Evolutionary conservation across 805 yeast genomes (phyloP).

Genomic region (Teunomyces cretensis): DNA sequence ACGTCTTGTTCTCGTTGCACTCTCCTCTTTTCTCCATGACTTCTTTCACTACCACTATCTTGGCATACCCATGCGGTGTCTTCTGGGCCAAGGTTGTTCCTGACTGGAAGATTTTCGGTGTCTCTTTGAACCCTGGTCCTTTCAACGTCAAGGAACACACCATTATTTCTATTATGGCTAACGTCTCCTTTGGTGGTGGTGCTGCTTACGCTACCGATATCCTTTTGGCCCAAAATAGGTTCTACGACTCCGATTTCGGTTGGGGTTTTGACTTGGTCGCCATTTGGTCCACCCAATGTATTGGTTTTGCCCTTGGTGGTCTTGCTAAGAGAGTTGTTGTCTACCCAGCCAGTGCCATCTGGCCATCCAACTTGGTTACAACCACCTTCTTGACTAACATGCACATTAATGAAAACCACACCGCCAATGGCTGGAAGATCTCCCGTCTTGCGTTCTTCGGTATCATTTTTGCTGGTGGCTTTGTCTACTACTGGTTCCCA

Average conservation of each 20-base stretch:
- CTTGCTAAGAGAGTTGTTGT: constrained; percentile 57
- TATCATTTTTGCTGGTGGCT: constrained; percentile 13
- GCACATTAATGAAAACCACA: constrained; percentile 51
- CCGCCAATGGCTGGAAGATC: constrained; percentile 61
- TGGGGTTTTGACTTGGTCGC: constrained; percentile 57
- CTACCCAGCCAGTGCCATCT: constrained; percentile 62
- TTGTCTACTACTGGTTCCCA: constrained; percentile 48
- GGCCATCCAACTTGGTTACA: constrained; percentile 69
- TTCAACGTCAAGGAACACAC: constrained; percentile 64
- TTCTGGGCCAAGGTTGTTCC: constrained; percentile 43
- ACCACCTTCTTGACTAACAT: constrained; percentile 54
- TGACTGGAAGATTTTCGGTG: constrained; percentile 32
- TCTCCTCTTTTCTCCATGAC: constrained; percentile 53
- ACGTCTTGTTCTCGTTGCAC: constrained; percentile 58
- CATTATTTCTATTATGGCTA: constrained; percentile 53
- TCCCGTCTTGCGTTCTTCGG: constrained; percentile 27
- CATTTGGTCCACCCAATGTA: constrained; percentile 55
- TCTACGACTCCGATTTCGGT: constrained; percentile 45
- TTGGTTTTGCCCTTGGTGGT: constrained; percentile 72
- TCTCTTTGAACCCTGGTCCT: constrained; percentile 56
- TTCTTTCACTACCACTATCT: constrained; percentile 55
- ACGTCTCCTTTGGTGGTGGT: constrained; percentile 39
- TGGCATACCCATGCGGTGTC: constrained; percentile 61
- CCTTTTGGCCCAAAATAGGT: constrained; percentile 49
- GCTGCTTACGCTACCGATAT: constrained; percentile 61